Base-by-base conservation (phyloP, 495 filamentous ascomycete species). In the Ascobolus immersus region DNA sequence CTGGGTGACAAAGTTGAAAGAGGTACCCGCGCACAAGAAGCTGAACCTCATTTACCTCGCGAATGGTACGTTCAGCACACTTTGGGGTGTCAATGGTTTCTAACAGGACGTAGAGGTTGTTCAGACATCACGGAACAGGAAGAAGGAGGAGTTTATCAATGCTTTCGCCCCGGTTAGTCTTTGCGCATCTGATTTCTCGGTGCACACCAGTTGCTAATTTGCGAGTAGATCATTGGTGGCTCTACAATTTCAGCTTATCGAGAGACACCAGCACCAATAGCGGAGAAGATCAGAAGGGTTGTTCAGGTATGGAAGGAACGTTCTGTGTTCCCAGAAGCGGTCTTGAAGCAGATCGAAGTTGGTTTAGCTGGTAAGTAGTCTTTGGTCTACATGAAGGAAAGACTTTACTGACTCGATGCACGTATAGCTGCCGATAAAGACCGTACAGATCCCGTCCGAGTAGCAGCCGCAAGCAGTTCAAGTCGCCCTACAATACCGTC, bases 11-110 rank as follows among this genome's bases (percentile, higher is more conserved):
- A 69, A 76, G 44, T 55, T 99, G 37, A 82, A 76, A 44, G 81
- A 93, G 38, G 76, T 80, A 0, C 61, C 68, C 10, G 67, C 75
- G 23, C 65, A 69, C 31, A 93, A 91, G 52, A 69, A 77, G 42
- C 59, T 99, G 32, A 93, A 76, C 44, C 64, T 94, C 42, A 68
- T 99, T 30, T 94, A 94, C 50, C 69, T 99, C 24, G 82, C 81
- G 31, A 99, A 99, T 57, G 80, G 79, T 89, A 37, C 9, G 33
- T 25, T 34, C 14, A n/a, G 8, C 10, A 12, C 21, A 4, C 10
- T 9, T 15, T 31, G 28, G 17, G 8, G 3, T 17, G 27, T 7
- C 11, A 40, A 26, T 12, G 23, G 21, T 41, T 15, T 9, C 17
- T 22, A 21, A 11, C 19, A 18, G 8, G 22, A 36, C 39, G 30